Conservation (phyloP, 352 stramenopile genomes). For the Pythium dissimile region DNA sequence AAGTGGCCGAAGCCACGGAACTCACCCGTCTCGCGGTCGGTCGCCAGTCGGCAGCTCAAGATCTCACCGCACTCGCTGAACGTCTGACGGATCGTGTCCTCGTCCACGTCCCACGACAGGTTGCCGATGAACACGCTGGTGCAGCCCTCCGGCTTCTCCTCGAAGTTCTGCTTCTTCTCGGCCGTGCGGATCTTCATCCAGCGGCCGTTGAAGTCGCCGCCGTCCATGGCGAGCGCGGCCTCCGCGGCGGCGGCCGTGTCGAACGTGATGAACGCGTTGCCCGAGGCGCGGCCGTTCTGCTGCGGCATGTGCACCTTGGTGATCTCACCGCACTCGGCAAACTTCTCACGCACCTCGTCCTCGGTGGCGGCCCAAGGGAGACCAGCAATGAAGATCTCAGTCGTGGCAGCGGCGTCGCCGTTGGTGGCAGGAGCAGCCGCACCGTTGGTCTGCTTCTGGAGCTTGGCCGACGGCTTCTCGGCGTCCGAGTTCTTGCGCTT, state of each 20-base stretch:
- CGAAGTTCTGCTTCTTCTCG: constrained; percentile 81
- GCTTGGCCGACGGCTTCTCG: constrained; percentile 49
- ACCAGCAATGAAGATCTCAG: constrained; percentile 90
- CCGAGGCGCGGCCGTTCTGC: constrained; percentile 88
- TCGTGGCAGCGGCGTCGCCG: constrained; percentile 39
- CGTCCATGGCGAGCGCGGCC: constrained; percentile 90
- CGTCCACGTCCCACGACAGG: constrained; percentile 95
- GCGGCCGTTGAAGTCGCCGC: constrained; percentile 90
- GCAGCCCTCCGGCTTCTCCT: constrained; percentile 93
- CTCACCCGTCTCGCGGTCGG: constrained; percentile 95
- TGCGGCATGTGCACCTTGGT: constrained; percentile 80
- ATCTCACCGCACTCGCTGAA: constrained; percentile 97
- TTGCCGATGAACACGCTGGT: constrained; percentile 98
- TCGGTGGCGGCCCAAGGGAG: constrained; percentile 95
- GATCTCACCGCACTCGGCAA: constrained; percentile 91
- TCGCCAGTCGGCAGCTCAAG: constrained; percentile 91
- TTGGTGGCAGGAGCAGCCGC: constrained; percentile 41
- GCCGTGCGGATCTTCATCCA: constrained; percentile 95
- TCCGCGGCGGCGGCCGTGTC: constrained; percentile 54
- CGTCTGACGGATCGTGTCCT: constrained; percentile 89
- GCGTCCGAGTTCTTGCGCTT: constrained; percentile 83
- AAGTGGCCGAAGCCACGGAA: constrained; percentile 99
- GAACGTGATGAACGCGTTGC: constrained; percentile 97
- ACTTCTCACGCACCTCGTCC: constrained; percentile 94
- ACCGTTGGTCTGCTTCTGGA: constrained; percentile 75